Base-by-base conservation (phyloP, 148 eudicot genomes). In the Amaranthus palmeri region DNA sequence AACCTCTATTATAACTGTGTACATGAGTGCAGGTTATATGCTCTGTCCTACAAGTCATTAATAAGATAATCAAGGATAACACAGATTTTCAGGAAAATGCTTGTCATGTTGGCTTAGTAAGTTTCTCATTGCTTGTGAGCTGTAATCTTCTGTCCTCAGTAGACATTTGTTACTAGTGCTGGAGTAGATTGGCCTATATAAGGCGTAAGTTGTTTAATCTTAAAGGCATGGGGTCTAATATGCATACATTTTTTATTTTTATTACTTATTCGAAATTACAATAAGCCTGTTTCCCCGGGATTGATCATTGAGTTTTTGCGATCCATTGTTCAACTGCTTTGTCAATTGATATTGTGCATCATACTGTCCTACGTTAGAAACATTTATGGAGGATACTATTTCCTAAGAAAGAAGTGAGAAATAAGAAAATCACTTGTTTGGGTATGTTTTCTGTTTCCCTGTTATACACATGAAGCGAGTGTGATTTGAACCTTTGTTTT, bases 41-140 rank as follows among this genome's bases (percentile, higher is more conserved):
- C 78, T 87, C 99, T 11, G 97, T 88, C 75, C 90, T 95, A 57
- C 99, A 90, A 86, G 87, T 95, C 84, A 79, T 95, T 69, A 95
- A 95, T 77, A 89, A 85, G 78, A 88, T 95, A 59, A 84, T 95
- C 73, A 91, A 87, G 77, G 99, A 92, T 80, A 92, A 90, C 75
- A 80, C 85, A 12, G 92, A 90, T 65, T 88, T 87, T 71, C 99
- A 81, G 85, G 99, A 91, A 78, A 95, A 89, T 92, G 99, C 99
- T 72, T 95, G 96, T 79, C 96, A 92, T 72, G 90, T 95, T 76
- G 99, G 99, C 77, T 83, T 95, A 77, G 99, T 95, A 81, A 84
- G 97, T 89, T 40, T 45, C 65, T 67, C 18, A 41, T 63, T 74
- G 56, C 58, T 49, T 13, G 72, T 67, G 55, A 44, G 8, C 65